Evolutionary conservation across 2,329 filamentous ascomycete species (phyloP), one percentile per base, ranked within the genome.

Genomic region (Talaromyces sp.): DNA sequence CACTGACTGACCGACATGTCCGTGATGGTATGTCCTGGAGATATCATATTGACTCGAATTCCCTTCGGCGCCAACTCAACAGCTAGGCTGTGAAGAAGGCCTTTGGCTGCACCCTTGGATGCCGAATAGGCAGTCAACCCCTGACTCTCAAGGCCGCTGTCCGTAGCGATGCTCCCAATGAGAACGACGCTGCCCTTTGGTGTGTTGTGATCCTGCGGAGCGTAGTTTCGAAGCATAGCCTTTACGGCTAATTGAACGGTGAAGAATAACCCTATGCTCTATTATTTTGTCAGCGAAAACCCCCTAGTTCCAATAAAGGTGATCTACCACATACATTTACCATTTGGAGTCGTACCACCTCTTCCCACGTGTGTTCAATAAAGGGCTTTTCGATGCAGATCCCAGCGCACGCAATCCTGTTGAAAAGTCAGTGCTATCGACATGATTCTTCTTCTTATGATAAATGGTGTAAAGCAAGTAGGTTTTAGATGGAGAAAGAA

Each of bases 21-120:
- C 3, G 75, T 77, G 56, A 72, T 72, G 65, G 68, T 72, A 63
- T 74, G 73, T 3, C 78, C 78, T 1, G 78, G 78, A 47, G 75
- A 75, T 3, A 80, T 69, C 22, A 74, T 76, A 68, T 80, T 80
- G 43, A 79, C 74, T 43, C 78, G 69, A 27, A 79, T 74, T 9
- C 76, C 75, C 39, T 73, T 71, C 3, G 73, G 70, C 0, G 66
- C 66, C 35, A 59, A 66, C 64, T 79, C 77, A 61, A 77, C 69
- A 6, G 76, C 77, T 19, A 74, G 58, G 7, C 68, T 70, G 49
- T 72, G 72, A 59, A 67, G 60, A 17, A 43, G 41, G 52, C 69
- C 68, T 25, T 67, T 65, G n/a, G 71, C 67, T 11, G 67, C 69
- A 19, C 17, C 41, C 15, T 43, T 43, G 41, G 41, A 43, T 43